phyloP scores from a whole-genome alignment of 2,329 filamentous ascomycete genomes.

The Colletotrichum graminicola region DNA sequence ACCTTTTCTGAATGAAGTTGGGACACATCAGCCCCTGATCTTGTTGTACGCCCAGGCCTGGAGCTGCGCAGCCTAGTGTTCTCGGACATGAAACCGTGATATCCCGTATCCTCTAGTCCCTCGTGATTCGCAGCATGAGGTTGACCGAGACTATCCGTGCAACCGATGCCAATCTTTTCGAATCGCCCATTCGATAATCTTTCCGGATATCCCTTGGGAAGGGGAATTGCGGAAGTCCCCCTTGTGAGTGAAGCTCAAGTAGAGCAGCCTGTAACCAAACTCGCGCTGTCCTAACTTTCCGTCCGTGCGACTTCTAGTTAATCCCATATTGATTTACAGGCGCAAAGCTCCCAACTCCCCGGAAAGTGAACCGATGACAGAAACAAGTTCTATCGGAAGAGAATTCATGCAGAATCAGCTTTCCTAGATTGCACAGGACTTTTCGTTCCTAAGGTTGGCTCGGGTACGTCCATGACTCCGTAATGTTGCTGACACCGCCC shows the following conservation, averaged over 20 bases:
- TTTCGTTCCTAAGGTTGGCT: neutral
- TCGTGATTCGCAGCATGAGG: neutral
- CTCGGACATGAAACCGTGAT: neutral
- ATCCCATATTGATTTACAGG: neutral
- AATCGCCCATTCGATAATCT: neutral
- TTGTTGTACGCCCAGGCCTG: neutral
- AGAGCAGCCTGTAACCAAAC: neutral
- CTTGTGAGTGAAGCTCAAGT: neutral
- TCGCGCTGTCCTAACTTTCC: neutral
- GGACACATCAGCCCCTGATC: neutral
- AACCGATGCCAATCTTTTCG: neutral
- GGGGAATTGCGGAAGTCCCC: neutral
- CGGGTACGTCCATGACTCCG: neutral
- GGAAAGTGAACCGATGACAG: neutral
- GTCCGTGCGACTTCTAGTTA: neutral
- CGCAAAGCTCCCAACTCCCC: conserved; percentile 1
- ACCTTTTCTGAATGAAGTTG: neutral
- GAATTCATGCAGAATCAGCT: neutral
- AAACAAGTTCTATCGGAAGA: too few relatives aligned
- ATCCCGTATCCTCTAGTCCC: neutral
- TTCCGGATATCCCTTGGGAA: neutral
- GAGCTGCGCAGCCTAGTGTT: neutral
- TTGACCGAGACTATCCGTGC: neutral
- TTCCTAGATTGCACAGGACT: too few relatives aligned
- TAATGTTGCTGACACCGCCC: neutral